A percentile compares a stretch with the other conserved stretches of the same genome.
Conservation (phyloP, 1,284 basidiomycete species). For the Fomitopsis schrenkii region DNA sequence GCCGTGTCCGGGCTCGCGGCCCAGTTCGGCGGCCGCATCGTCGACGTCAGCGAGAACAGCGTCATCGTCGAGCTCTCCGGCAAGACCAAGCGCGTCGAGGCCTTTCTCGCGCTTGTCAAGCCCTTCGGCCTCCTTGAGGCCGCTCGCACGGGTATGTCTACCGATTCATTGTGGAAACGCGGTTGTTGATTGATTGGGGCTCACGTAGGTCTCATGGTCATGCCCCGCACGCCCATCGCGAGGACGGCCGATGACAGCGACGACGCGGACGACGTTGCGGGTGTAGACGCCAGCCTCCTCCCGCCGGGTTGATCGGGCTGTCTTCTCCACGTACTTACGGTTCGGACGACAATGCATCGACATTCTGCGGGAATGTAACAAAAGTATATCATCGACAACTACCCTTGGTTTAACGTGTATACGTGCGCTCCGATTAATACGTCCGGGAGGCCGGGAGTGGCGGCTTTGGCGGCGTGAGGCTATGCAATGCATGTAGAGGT, state of each 20-base stretch:
- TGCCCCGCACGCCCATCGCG: constrained; percentile 89
- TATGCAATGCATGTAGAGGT: neutral
- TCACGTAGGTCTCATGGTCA: constrained; percentile 83
- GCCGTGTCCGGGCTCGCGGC: constrained; percentile 81
- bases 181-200: neutral
- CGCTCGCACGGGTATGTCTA: constrained; percentile 62
- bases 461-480: neutral
- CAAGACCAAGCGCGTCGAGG: constrained; percentile 89
- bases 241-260: constrained; percentile 61
- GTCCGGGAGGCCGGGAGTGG: neutral
- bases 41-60: constrained; percentile 92
- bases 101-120: constrained; percentile 88
- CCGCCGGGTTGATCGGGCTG: constrained; percentile 71
- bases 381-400: constrained; percentile 1
- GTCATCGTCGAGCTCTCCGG: constrained; percentile 95
- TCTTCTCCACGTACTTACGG: neutral
- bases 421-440: constrained; percentile 3
- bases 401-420: constrained; percentile 1
- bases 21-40: constrained; percentile 92
- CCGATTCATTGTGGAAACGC: neutral
- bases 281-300: constrained; percentile 81
- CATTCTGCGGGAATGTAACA: neutral
- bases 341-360: neutral
- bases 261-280: constrained; percentile 42
- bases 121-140: constrained; percentile 93